Percentiles rank a stretch among this genome's conserved stretches.
phyloP scores from a whole-genome alignment of 75 land plant genomes.

The Picea glauca region DNA sequence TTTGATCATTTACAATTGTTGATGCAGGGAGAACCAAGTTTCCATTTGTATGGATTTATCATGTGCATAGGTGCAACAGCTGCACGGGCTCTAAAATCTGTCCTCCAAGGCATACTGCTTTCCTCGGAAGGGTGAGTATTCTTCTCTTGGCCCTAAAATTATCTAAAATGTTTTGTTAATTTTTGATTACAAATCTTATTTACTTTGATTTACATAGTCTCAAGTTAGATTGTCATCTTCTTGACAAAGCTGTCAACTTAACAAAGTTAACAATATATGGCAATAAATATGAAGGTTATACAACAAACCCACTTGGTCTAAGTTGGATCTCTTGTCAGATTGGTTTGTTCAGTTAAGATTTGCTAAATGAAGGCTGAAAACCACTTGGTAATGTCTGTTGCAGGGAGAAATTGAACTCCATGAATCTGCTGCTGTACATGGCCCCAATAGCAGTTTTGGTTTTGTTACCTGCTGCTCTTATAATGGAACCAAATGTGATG shows the following conservation, averaged over 20 bases:
- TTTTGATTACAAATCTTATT: background rate
- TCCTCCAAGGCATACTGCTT: slow-evolving; percentile 59
- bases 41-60: slow-evolving; percentile 40
- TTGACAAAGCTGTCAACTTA: background rate
- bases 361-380: background rate
- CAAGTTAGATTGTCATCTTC: background rate
- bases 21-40: slow-evolving; percentile 63
- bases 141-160: background rate
- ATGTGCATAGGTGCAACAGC: slow-evolving; percentile 75
- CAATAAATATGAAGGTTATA: background rate
- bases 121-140: slow-evolving; percentile 60
- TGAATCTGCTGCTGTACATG: slow-evolving; percentile 72
- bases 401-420: slow-evolving; percentile 75
- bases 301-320: background rate
- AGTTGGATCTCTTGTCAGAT: background rate
- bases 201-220: background rate
- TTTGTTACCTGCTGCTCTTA: slow-evolving; percentile 58
- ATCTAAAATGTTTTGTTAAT: background rate
- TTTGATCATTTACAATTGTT: slow-evolving; percentile 1
- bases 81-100: slow-evolving; percentile 72
- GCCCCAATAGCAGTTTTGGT: slow-evolving; percentile 61
- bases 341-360: slow-evolving; percentile 2
- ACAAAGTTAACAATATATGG: background rate
- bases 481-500: slow-evolving; percentile 72
- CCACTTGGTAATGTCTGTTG: background rate